phyloP scores from a whole-genome alignment of 2,329 filamentous ascomycete species.

The Albophoma yamanashiensis region DNA sequence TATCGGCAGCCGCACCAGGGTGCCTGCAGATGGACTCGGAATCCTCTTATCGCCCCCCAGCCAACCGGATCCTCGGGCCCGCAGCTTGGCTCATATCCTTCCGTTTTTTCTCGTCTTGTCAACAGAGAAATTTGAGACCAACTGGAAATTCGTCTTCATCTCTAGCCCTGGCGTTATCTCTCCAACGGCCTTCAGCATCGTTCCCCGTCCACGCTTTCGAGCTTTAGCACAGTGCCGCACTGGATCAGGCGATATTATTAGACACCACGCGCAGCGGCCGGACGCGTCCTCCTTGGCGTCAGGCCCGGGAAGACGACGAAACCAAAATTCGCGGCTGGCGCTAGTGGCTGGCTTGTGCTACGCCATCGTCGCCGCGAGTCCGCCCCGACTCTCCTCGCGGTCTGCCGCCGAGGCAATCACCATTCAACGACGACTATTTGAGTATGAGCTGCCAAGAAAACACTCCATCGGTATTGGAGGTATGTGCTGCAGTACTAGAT shows the following conservation, averaged over 20 bases:
- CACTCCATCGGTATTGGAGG: not conserved
- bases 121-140: not conserved
- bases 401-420: not conserved
- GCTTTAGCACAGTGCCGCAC: not conserved
- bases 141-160: not conserved
- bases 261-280: not conserved
- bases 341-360: not conserved
- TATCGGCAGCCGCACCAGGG: not conserved
- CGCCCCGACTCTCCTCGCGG: not conserved
- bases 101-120: not conserved
- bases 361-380: not conserved
- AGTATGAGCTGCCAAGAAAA: not conserved
- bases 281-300: no score
- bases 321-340: not conserved
- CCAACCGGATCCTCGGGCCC: not conserved
- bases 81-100: not conserved
- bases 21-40: not conserved
- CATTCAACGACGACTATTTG: not conserved
- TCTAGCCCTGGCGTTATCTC: not conserved
- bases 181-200: not conserved
- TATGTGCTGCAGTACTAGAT: not conserved
- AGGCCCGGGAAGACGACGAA: not conserved
- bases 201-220: not conserved
- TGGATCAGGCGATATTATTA: not conserved
- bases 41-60: not conserved